Conservation (phyloP, 1,139 yeast genomes). For the Sporopachydermia cereana region DNA sequence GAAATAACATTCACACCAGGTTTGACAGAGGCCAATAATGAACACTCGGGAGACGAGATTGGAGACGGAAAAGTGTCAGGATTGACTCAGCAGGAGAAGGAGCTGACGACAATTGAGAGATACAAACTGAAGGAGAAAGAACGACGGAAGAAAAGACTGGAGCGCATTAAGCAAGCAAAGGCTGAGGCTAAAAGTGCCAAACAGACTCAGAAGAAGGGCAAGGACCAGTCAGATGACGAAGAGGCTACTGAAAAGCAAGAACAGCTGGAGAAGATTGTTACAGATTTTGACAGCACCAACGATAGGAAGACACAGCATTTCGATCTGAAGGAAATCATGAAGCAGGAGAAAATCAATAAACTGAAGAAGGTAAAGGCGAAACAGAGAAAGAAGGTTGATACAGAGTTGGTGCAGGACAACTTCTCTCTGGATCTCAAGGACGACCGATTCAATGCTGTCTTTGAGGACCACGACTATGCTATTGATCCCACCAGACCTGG, state of each 20-base stretch:
- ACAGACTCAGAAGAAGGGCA: slow-evolving; percentile 17
- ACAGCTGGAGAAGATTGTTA: slow-evolving; percentile 60
- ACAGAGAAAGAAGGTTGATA: slow-evolving; percentile 43
- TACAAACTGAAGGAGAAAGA: slow-evolving; percentile 87
- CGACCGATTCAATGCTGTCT: slow-evolving; percentile 79
- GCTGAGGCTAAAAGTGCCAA: slow-evolving; percentile 26
- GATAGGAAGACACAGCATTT: slow-evolving; percentile 45
- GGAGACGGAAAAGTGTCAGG: slow-evolving; percentile 14
- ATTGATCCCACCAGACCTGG: slow-evolving; percentile 85
- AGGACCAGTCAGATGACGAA: slow-evolving; percentile 16
- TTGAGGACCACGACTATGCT: slow-evolving; percentile 83
- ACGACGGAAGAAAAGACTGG: slow-evolving; percentile 73
- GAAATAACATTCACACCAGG: slow-evolving; percentile 95
- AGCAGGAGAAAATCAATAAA: slow-evolving; percentile 45
- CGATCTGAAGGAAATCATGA: slow-evolving; percentile 66
- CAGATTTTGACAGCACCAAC: slow-evolving; percentile 52
- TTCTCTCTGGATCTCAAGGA: slow-evolving; percentile 63
- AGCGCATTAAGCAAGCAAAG: slow-evolving; percentile 50
- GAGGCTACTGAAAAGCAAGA: slow-evolving; percentile 39
- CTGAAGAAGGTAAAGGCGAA: slow-evolving; percentile 23
- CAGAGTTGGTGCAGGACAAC: slow-evolving; percentile 28
- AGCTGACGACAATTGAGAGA: slow-evolving; percentile 71
- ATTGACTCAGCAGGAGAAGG: slow-evolving; percentile 29
- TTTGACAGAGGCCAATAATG: slow-evolving; percentile 35
- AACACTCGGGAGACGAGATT: slow-evolving; percentile 19